Evolutionary conservation across 2,329 filamentous ascomycete genomes (phyloP), one percentile per base, ranked within the genome.

Genomic region (Colletotrichum sublineola): DNA sequence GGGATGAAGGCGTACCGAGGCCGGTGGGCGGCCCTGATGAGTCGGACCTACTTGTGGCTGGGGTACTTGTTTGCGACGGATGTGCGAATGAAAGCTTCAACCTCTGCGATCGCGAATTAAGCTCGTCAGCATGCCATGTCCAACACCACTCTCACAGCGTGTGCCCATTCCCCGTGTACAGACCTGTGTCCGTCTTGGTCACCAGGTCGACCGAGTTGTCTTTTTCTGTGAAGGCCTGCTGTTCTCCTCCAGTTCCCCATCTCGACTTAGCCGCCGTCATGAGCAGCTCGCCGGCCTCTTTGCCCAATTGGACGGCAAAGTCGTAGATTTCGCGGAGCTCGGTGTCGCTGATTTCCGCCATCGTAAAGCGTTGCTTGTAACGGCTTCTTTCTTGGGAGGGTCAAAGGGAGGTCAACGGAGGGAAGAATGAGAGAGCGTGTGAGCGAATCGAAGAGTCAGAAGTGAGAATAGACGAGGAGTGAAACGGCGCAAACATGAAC

Each of bases 191-290:
- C 0, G 91, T 93, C 81, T 94, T 89, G 12, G 92, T 95, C 29
- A 95, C 93, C 74, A 95, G 89, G 79, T 95, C 93, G 14, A 95
- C 93, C 1, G 92, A 87, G 78, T 89, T 94, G 75, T 93, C 90
- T 80, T 95, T 95, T 81, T 94, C 91, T 9, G 85, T 82, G 67
- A 87, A 85, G 1, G 77, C 76, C 72, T 86, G 81, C 55, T 68
- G 46, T 20, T 62, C 29, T 78, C 76, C 70, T 74, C 70, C 48
- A 48, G 81, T 83, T 12, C 81, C 82, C 76, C 87, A 88, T 44
- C 91, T 86, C 74, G 85, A 79, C 74, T 87, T 85, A n/a, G 91
- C 89, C 15, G 89, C 90, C 60, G 90, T 86, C 78, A 93, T 87
- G 53, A 95, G 85, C 77, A 93, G 86, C 66, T 87, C 82, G 8